These are phyloP conservation scores for Gryganskiella cystojenkinii DNA, from an alignment of 192 early-diverging fungal species.

Conservation along the genomic window DNA sequence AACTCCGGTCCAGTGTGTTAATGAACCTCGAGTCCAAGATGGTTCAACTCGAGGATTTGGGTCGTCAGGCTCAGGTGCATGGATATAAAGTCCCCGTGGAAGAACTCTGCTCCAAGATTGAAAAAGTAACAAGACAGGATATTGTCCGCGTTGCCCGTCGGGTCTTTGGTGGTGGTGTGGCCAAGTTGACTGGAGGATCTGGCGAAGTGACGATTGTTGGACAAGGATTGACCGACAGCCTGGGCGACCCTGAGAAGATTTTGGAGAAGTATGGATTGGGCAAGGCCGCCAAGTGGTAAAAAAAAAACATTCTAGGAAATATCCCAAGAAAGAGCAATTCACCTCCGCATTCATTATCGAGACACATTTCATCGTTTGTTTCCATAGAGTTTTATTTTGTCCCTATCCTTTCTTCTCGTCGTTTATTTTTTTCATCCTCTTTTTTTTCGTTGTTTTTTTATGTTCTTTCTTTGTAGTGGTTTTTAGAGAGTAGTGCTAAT, in stretches of 20 bases:
- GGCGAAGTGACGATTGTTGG: constrained; percentile 74
- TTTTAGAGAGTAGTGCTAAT: too few relatives aligned
- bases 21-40: constrained; percentile 95
- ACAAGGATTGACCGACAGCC: constrained; percentile 65
- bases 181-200: constrained; percentile 62
- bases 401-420: not conserved
- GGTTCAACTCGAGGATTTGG: constrained; percentile 96
- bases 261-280: constrained; percentile 66
- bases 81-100: constrained; percentile 78
- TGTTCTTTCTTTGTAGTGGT: not conserved
- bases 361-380: not conserved
- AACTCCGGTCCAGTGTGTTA: constrained; percentile 89
- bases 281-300: constrained; percentile 48
- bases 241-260: constrained; percentile 57
- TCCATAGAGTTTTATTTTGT: not conserved
- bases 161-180: constrained; percentile 72
- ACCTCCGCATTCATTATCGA: too few relatives aligned
- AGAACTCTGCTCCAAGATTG: constrained; percentile 86
- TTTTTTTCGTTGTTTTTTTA: not conserved
- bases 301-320: not conserved
- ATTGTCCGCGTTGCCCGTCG: constrained; percentile 80
- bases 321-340: too few relatives aligned
- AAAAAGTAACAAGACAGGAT: constrained; percentile 78
- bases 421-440: not conserved
- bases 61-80: constrained; percentile 83